These are phyloP conservation scores for Heterobasidion irregulare DNA, from an alignment of 1,284 basidiomycete genomes.

Conservation along the genomic window DNA sequence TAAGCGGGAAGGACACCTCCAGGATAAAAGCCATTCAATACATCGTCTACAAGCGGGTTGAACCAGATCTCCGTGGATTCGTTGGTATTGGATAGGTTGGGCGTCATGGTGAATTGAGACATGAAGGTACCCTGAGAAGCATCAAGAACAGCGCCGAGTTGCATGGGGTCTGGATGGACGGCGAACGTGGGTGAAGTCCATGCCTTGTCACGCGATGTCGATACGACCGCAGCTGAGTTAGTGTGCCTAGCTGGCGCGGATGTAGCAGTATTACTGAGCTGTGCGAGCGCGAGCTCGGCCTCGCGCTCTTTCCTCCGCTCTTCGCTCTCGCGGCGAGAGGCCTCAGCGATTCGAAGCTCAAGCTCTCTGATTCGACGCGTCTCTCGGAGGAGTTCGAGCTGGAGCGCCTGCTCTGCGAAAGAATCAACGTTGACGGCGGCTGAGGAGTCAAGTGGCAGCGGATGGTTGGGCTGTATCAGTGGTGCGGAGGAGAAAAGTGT, in stretches of 20 bases:
- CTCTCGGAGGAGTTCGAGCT: slow-evolving; percentile 1
- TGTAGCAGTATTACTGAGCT: not conserved
- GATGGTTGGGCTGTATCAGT: not conserved
- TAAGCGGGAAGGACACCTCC: not conserved
- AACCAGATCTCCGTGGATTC: not conserved
- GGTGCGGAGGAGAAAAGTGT: not conserved
- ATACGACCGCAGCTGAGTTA: too few species aligned
- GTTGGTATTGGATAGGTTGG: not conserved
- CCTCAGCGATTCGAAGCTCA: slow-evolving; percentile 1
- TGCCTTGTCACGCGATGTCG: too few species aligned
- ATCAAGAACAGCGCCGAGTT: not conserved
- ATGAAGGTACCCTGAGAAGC: not conserved
- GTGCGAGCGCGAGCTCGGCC: slow-evolving; percentile 2
- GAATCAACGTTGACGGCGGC: not conserved
- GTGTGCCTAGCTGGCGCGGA: not conserved
- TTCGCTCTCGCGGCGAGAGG: not conserved
- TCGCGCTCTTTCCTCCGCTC: not conserved
- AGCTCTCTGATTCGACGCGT: slow-evolving; percentile 1
- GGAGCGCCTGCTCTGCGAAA: not conserved
- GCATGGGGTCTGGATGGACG: not conserved
- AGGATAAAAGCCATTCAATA: not conserved
- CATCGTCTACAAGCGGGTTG: not conserved
- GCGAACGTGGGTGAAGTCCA: not conserved
- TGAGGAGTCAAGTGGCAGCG: too few species aligned
- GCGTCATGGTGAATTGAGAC: not conserved